These are phyloP conservation scores for Cyberlindnera veronae DNA, from an alignment of 805 yeast species.

Conservation along the genomic window DNA sequence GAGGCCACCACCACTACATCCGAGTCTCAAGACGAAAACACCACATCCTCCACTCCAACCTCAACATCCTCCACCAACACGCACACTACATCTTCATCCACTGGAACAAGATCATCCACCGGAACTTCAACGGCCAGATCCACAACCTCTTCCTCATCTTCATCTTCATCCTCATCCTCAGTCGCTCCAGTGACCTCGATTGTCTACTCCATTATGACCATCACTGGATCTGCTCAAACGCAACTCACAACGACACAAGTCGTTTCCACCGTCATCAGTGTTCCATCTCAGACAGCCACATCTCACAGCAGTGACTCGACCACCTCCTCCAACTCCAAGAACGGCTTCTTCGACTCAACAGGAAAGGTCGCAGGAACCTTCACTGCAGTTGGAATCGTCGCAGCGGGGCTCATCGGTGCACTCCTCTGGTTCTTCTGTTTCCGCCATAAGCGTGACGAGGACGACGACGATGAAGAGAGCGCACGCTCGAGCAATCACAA, in stretches of 20 bases:
- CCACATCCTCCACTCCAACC: slow-evolving; percentile 1
- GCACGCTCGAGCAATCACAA: slow-evolving; percentile 12
- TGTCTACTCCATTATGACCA: slow-evolving; percentile 33
- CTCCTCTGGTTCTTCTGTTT: slow-evolving; percentile 43
- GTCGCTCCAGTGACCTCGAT: slow-evolving; percentile 30
- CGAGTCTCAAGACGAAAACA: not conserved
- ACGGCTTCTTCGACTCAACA: slow-evolving; percentile 50
- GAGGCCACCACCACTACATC: not conserved
- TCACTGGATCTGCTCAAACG: slow-evolving; percentile 31
- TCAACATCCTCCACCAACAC: slow-evolving; percentile 5
- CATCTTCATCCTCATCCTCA: slow-evolving; percentile 22
- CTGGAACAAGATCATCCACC: slow-evolving; percentile 11
- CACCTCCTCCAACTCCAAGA: slow-evolving; percentile 22
- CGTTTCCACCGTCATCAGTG: slow-evolving; percentile 23
- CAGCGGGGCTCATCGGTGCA: slow-evolving; percentile 40
- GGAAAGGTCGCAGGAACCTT: slow-evolving; percentile 83
- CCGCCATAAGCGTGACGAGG: slow-evolving; percentile 16
- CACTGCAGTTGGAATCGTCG: slow-evolving; percentile 68
- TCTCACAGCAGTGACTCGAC: slow-evolving; percentile 7
- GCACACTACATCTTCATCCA: slow-evolving; percentile 12
- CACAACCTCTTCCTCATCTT: slow-evolving; percentile 25
- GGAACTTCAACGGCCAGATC: slow-evolving; percentile 18
- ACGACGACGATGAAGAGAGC: slow-evolving; percentile 14
- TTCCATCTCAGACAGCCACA: slow-evolving; percentile 21
- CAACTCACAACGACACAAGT: slow-evolving; percentile 26